Evolutionary conservation across 139 green algal species (phyloP).

Genomic region (Chlorella sp.): DNA sequence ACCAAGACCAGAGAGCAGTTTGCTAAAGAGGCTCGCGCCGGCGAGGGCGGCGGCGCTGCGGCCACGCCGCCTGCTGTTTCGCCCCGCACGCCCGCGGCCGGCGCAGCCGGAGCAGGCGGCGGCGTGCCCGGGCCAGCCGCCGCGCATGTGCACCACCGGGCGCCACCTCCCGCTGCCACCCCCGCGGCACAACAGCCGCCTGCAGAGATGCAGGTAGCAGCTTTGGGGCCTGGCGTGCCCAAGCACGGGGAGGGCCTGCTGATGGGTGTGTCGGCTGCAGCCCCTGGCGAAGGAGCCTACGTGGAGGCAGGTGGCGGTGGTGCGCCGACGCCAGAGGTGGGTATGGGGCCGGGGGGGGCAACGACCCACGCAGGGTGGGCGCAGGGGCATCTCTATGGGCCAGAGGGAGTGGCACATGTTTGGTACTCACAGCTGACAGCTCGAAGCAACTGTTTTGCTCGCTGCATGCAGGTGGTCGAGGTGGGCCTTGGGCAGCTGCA

Average conservation of each 20-base stretch:
- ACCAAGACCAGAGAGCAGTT: background rate
- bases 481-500: background rate
- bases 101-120: background rate
- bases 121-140: background rate
- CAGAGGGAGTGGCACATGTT: too few relatives aligned
- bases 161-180: background rate
- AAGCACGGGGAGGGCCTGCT: too few relatives aligned
- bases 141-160: background rate
- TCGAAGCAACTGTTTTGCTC: background rate
- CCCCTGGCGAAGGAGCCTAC: background rate
- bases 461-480: slow-evolving; percentile 3
- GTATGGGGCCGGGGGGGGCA: background rate
- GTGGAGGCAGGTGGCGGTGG: slow-evolving; percentile 7
- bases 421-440: background rate
- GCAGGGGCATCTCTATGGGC: background rate
- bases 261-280: too few relatives aligned
- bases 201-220: background rate
- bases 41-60: background rate
- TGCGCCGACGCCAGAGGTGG: background rate
- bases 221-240: too few relatives aligned
- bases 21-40: background rate
- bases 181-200: background rate
- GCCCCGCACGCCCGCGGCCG: background rate
- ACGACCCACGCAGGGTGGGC: background rate
- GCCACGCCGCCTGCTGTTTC: background rate